Conservation (phyloP, 2,329 filamentous ascomycete genomes). For the Nemania sp. region DNA sequence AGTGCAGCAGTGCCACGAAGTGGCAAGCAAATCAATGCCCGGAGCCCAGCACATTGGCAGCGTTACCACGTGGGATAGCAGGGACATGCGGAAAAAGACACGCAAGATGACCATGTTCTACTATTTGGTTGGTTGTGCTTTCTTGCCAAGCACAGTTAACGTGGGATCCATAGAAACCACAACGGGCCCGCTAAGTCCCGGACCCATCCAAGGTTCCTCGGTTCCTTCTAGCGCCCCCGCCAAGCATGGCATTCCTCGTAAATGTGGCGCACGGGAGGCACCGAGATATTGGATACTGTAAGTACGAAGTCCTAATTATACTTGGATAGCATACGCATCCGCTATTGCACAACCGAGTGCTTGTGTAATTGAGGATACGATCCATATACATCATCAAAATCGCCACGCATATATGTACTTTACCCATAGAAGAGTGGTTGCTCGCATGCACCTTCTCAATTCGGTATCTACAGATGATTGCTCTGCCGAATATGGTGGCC, state of each 20-base stretch:
- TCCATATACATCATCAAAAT: too few species aligned
- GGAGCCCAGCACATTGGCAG: neutral
- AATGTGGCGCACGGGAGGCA: slow-evolving; percentile 8
- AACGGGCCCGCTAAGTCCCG: neutral
- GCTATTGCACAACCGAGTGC: too few species aligned
- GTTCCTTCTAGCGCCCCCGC: too few species aligned
- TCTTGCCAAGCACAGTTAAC: neutral
- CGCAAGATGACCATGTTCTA: too few species aligned
- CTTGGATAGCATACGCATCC: neutral
- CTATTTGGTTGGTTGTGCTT: slow-evolving; percentile 2
- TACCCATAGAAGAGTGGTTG: neutral
- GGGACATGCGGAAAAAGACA: neutral
- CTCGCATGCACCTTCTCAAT: slow-evolving; percentile 1
- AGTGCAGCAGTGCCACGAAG: slow-evolving; percentile 3
- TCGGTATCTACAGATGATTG: neutral
- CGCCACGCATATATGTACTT: neutral
- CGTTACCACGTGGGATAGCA: slow-evolving; percentile 20
- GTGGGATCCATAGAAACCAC: neutral
- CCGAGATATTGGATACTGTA: neutral
- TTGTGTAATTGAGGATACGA: too few species aligned
- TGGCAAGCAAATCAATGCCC: neutral
- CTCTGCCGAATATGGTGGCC: slow-evolving; percentile 14
- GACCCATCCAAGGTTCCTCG: too few species aligned
- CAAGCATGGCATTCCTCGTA: neutral
- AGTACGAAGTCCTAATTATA: neutral